Base-by-base conservation (phyloP, 768 basidiomycete genomes). In the Hericium coralloides region DNA sequence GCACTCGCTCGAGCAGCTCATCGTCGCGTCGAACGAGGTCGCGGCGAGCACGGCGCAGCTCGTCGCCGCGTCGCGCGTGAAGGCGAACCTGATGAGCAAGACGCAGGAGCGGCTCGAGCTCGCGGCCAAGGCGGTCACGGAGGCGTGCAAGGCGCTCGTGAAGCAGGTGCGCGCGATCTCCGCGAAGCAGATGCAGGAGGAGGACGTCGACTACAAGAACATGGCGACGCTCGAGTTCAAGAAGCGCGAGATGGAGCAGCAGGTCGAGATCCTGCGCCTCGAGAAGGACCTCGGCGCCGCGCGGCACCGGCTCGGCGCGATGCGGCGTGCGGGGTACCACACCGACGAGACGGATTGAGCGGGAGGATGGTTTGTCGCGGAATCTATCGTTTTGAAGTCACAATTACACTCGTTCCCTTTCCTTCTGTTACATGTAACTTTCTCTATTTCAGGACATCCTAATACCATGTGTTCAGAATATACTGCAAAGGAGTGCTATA, bases 11-110 rank as follows among this genome's bases (percentile, higher is more conserved):
- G 97, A 98, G 73, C 97, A 99, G 73, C 88, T 99, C 63, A 98
- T 99, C 67, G 97, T 98, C 57, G 91, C 97, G n/a, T 99, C 97
- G 39, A 98, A 98, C 72, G 97, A 98, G 70, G 97, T 99, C 43
- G 92, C 95, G 2, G 92, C 85, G 53, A 88, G 97, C 2, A 99
- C 97, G 2, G 97, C 97, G 15, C 97, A 99, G 72, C 86, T 99
- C 53, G 97, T 99, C 48, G 97, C 97, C 23, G 97, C 97, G 7
- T 98, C 95, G 12, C 86, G 97, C 56, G 97, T 99, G 67, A 99
- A 98, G 75, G 93, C 95, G 4, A 93, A 93, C 67, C 78, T 98
- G 60, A 98, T 98, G 95, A 95, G 92, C 54, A 95, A 97, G 77
- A 97, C 95, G 2, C 97, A 98, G 73, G 93, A 98, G 66, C 84